Conservation (phyloP, 1,139 yeast genomes). For the Meyerozyma carpophila region DNA sequence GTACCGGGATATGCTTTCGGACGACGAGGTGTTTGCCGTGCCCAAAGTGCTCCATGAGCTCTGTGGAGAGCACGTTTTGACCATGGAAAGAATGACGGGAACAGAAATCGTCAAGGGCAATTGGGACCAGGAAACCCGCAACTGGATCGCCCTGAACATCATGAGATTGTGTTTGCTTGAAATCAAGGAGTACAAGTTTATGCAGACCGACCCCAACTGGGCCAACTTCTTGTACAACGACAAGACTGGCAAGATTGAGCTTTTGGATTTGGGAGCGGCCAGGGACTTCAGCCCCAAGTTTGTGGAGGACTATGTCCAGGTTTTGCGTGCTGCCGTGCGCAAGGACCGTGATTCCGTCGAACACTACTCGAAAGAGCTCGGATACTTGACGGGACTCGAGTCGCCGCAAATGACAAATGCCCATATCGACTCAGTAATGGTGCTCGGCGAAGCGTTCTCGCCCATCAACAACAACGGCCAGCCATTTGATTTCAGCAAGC, state of each 20-base stretch:
- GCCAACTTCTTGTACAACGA: slow-evolving; percentile 88
- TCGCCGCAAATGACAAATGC: slow-evolving; percentile 84
- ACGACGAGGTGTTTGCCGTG: slow-evolving; percentile 69
- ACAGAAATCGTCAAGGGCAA: slow-evolving; percentile 73
- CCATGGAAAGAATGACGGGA: slow-evolving; percentile 89
- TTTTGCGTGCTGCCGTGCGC: slow-evolving; percentile 72
- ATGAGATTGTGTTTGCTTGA: slow-evolving; percentile 86
- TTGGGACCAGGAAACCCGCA: slow-evolving; percentile 66
- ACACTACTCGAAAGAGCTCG: slow-evolving; percentile 64
- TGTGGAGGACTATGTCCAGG: slow-evolving; percentile 60
- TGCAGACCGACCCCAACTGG: slow-evolving; percentile 99
- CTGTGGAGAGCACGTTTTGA: slow-evolving; percentile 78
- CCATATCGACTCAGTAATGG: slow-evolving; percentile 85
- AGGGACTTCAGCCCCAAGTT: slow-evolving; percentile 70
- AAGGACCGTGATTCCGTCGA: slow-evolving; percentile 65
- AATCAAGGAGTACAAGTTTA: slow-evolving; percentile 76
- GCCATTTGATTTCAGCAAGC: slow-evolving; percentile 68
- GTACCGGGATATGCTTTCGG: slow-evolving; percentile 55
- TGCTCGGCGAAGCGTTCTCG: slow-evolving; percentile 88
- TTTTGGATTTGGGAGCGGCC: slow-evolving; percentile 94
- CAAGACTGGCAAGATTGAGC: slow-evolving; percentile 61
- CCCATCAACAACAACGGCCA: slow-evolving; percentile 43
- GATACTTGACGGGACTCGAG: slow-evolving; percentile 90
- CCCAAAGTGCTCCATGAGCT: slow-evolving; percentile 77
- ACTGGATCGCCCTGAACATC: slow-evolving; percentile 80